A percentile compares a stretch with the other conserved stretches of the same genome.
Conservation (phyloP, 2,329 filamentous ascomycete species). For the Lasiodiplodia theobromae region DNA sequence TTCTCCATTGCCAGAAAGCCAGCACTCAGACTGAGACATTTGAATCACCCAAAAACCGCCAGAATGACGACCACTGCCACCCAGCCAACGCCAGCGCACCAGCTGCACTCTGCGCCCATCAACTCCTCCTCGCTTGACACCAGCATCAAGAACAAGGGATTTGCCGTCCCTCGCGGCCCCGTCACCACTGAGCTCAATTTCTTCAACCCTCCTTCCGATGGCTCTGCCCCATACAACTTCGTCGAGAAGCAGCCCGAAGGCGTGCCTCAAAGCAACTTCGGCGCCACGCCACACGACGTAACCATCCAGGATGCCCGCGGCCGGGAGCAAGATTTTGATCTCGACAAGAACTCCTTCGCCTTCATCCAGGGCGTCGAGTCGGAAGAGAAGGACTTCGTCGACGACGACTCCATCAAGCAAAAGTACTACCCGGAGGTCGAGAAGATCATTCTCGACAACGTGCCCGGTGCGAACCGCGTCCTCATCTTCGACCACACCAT, state of each 20-base stretch:
- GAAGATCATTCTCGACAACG: constrained; percentile 68
- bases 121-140: constrained; percentile 39
- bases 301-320: constrained; percentile 76
- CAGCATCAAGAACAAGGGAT: constrained; percentile 35
- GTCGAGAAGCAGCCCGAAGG: constrained; percentile 70
- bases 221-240: constrained; percentile 68
- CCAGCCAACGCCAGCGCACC: constrained; percentile 52
- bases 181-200: constrained; percentile 71
- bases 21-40: too few relatives aligned
- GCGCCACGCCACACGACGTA: constrained; percentile 56
- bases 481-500: constrained; percentile 90
- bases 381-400: constrained; percentile 65
- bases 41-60: background rate
- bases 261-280: constrained; percentile 71
- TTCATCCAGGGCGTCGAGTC: constrained; percentile 66
- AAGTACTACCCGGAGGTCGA: constrained; percentile 89
- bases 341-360: constrained; percentile 79
- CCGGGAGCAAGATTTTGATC: constrained; percentile 67
- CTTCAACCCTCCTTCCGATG: constrained; percentile 67
- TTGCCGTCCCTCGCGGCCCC: constrained; percentile 63
- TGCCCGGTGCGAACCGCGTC: constrained; percentile 71
- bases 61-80: constrained; percentile 54
- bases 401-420: constrained; percentile 71
- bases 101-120: constrained; percentile 42
- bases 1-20: background rate